Evolutionary conservation across 768 basidiomycete species (phyloP), one percentile per base, ranked within the genome.

Genomic region (Lyophyllum semitale): DNA sequence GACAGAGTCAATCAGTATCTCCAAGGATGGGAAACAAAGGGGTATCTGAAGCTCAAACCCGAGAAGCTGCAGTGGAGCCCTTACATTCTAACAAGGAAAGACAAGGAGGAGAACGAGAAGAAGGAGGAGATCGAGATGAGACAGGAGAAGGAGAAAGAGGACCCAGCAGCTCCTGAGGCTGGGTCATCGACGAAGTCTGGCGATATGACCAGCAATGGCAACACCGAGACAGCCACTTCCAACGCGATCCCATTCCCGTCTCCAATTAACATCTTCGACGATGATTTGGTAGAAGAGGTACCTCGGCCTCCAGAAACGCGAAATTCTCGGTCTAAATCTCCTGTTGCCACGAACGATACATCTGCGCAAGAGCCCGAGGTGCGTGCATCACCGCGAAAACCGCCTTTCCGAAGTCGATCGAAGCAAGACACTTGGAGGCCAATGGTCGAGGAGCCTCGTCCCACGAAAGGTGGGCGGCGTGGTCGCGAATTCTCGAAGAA

Each of bases 1-100:
- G 81, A 79, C 12, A 79, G 77, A 60, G 88, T 96, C 46, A 73
- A 78, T 18, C 77, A 76, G 53, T 90, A 88, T 68, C 57, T 97
- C 52, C 73, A 72, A 38, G 79, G 78, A 51, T 91, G 91, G 85
- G 86, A 89, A 58, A 68, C 72, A 40, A 97, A 95, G 71, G 90
- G 89, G 4, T 90, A 93, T 62, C 65, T 94, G 56, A 81, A 71
- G 60, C 75, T 93, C 54, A 84, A 82, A 60, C 87, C 94, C 1
- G 93, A 96, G 65, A 85, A 85, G 68, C 78, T 98, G 57, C 94
- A 93, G 66, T 99, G 96, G 91, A 95, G 88, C 58, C 96, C 96
- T 25, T 98, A 96, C 71, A 73, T 97, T 25, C 43, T 63, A 22
- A 59, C 60, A 23, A 54, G 64, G 51, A 60, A 60, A 45, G 57